Evolutionary conservation across 2,329 filamentous ascomycete genomes (phyloP), one percentile per base, ranked within the genome.

Genomic region (Sclerotinia minor): DNA sequence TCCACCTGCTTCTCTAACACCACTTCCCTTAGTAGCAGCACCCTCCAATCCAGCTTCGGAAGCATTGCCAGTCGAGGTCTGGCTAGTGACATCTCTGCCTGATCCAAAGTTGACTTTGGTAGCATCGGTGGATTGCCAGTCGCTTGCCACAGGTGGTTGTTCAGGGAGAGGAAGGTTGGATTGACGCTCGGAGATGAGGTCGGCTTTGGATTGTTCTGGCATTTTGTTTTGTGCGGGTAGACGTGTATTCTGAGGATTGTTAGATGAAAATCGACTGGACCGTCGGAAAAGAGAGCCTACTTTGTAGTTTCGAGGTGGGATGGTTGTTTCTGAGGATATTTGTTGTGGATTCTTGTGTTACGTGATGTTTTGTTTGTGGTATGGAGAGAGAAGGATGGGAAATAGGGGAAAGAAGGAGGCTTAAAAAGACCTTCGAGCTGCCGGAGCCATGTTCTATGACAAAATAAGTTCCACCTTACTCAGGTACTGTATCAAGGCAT

Each of bases 161-260:
- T 94, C 91, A 24, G 92, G 92, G 63, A 94, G 86, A 64, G 91
- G 90, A 44, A 96, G 87, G 79, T 92, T 92, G 78, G 87, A 80
- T 80, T 89, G 84, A 75, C 83, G 83, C 78, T 90, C 80, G 64
- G 88, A 85, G 76, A 94, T 89, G 78, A 89, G 81, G 67, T 89
- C 81, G 71, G 81, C 77, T 79, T 91, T 92, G 79, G 79, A 77
- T 70, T 76, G 69, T 67, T 78, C 74, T 80, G 75, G 60, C 74
- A 75, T 75, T 32, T 68, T 73, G 69, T n/a, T 55, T 13, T 32
- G 54, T 64, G 2, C 6, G 53, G 38, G 17, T 11, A 13, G 13
- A 26, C 54, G 32, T 26, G 32, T 64, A 32, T 55, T 64, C 29
- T 35, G n/a, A 32, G n/a, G 24, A 26, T 8, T 26, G n/a, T 67